Conservation (phyloP, 2,329 filamentous ascomycete genomes). For the Exophiala alcalophila region DNA sequence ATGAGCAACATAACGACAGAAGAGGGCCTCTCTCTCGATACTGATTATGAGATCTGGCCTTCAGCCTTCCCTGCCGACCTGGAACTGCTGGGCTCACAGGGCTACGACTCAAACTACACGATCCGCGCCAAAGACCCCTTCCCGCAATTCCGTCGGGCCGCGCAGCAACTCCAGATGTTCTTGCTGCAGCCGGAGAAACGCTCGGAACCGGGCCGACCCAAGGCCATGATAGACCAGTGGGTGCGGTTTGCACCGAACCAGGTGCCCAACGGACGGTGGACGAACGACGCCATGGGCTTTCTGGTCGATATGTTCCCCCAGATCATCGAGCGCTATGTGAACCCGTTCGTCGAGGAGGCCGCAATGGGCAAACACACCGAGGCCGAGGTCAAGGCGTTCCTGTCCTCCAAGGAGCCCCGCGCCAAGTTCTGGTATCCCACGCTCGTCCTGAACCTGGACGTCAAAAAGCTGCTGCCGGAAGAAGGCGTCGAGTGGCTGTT, state of each 20-base stretch:
- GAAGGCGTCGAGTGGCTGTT: slow-evolving; percentile 72
- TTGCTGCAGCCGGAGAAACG: slow-evolving; percentile 49
- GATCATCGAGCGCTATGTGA: slow-evolving; percentile 55
- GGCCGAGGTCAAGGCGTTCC: slow-evolving; percentile 33
- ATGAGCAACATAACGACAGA: slow-evolving; percentile 61
- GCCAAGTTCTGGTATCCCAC: slow-evolving; percentile 71
- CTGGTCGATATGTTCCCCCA: slow-evolving; percentile 68
- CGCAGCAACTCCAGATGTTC: slow-evolving; percentile 51
- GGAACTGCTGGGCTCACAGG: slow-evolving; percentile 33
- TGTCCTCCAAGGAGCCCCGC: slow-evolving; percentile 29
- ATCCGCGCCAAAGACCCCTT: slow-evolving; percentile 37
- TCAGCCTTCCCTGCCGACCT: slow-evolving; percentile 36
- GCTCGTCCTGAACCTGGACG: slow-evolving; percentile 68
- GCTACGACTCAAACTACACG: slow-evolving; percentile 46
- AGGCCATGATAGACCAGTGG: slow-evolving; percentile 60
- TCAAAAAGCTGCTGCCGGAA: slow-evolving; percentile 67
- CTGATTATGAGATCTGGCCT: slow-evolving; percentile 51
- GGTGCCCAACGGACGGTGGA: slow-evolving; percentile 50
- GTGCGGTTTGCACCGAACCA: slow-evolving; percentile 53
- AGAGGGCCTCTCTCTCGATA: slow-evolving; percentile 55
- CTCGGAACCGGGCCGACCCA: slow-evolving; percentile 28
- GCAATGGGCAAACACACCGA: slow-evolving; percentile 37
- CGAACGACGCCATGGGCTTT: slow-evolving; percentile 61
- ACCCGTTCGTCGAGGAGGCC: slow-evolving; percentile 28
- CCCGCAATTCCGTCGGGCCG: slow-evolving; percentile 47